Conservation (phyloP, 768 basidiomycete genomes). For the Suillus subalutaceus region DNA sequence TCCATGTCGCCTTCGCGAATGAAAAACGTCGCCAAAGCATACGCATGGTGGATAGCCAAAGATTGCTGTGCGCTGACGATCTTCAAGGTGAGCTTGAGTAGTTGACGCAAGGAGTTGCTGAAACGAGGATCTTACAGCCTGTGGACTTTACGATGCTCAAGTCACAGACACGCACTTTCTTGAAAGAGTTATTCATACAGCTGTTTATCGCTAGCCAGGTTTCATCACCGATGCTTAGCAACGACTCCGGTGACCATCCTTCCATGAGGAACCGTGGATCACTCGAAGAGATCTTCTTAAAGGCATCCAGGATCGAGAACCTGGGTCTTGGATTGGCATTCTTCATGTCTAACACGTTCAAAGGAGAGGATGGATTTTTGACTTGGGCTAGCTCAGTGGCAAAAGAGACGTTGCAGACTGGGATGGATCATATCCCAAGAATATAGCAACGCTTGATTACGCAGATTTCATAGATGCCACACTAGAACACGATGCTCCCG, state of each 20-base stretch:
- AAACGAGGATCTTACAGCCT: constrained; percentile 51
- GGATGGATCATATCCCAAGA: constrained; percentile 55
- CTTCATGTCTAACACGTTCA: constrained; percentile 58
- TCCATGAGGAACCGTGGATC: constrained; percentile 56
- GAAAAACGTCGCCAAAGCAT: constrained; percentile 79
- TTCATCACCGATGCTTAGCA: constrained; percentile 60
- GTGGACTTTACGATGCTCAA: constrained; percentile 84
- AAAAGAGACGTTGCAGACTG: constrained; percentile 67
- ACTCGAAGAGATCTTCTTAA: constrained; percentile 81
- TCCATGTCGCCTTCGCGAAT: constrained; percentile 61
- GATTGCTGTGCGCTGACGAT: constrained; percentile 73
- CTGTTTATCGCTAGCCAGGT: constrained; percentile 78
- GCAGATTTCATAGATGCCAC: constrained; percentile 63
- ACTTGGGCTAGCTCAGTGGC: constrained; percentile 72
- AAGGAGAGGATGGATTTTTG: constrained; percentile 47
- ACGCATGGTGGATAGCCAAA: constrained; percentile 94
- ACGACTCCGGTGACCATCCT: constrained; percentile 38
- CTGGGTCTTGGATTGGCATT: constrained; percentile 78
- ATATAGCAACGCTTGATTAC: constrained; percentile 18
- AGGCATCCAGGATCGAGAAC: constrained; percentile 62
- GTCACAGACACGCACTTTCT: constrained; percentile 61
- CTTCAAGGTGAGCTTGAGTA: constrained; percentile 65
- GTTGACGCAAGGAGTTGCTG: neutral
- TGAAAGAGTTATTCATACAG: constrained; percentile 69
- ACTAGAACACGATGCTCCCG: constrained; percentile 72